Percentiles rank a stretch among this genome's conserved stretches.
phyloP scores from a whole-genome alignment of 23 red algal genomes.

The Gracilaria domingensis region DNA sequence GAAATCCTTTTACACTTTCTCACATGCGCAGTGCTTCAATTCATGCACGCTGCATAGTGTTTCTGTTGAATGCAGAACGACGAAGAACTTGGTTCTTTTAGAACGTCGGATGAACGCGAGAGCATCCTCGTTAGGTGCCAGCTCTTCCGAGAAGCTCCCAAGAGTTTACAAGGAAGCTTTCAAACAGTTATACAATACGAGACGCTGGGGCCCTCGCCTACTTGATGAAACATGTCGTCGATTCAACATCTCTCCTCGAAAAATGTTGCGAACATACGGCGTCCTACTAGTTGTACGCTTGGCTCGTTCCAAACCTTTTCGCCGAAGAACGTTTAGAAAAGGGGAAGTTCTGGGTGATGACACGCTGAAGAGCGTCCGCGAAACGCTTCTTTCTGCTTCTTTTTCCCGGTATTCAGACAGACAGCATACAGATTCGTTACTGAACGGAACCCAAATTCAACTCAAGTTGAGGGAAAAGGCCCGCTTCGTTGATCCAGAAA shows the following conservation, averaged over 20 bases:
- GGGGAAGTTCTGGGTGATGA: background rate
- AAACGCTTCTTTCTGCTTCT: slow-evolving; percentile 4
- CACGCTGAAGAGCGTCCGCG: background rate
- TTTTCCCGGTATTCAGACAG: background rate
- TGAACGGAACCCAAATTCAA: background rate
- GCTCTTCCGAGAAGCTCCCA: background rate
- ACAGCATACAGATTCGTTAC: background rate
- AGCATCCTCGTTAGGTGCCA: background rate
- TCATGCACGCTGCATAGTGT: no score
- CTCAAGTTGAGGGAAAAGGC: background rate
- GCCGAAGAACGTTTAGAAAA: background rate
- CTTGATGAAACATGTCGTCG: background rate
- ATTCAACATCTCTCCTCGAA: background rate
- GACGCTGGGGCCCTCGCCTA: slow-evolving; percentile 2
- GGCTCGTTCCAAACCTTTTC: background rate
- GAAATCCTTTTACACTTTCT: no score
- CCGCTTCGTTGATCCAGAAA: background rate
- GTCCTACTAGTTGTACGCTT: background rate
- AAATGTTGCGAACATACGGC: background rate
- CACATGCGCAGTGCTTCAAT: no score
- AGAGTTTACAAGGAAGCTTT: background rate
- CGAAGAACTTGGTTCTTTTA: no score
- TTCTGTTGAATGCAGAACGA: no score
- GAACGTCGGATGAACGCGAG: background rate
- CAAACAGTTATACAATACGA: slow-evolving; percentile 2